Base-by-base conservation (phyloP, 805 yeast genomes). In the Metschnikowia aberdeeniae region DNA sequence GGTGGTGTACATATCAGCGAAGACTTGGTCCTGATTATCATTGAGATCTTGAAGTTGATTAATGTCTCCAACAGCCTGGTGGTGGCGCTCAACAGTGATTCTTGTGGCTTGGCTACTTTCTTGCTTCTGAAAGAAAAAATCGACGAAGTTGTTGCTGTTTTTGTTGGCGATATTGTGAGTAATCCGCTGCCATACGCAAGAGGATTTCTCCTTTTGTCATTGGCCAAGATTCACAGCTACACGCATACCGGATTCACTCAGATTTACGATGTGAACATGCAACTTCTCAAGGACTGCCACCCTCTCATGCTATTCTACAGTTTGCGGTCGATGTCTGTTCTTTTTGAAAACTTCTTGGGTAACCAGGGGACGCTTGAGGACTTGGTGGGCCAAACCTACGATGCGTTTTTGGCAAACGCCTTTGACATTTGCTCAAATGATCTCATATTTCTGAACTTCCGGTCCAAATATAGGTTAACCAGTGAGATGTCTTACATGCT, bases 271-370 rank as follows among this genome's bases (percentile, higher is more conserved):
- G 80, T 88, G 4, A 57, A 82, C 2, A 62, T 75, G 32, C 81
- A 86, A 12, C 69, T 92, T 26, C 61, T 82, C 4, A 67, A 67
- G 17, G 98, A 92, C 62, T 90, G 96, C 0, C 92, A 90, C 59
- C 96, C 97, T 0, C 67, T 79, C 1, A 89, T 93, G 13, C 90
- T 87, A 59, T 75, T 78, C 44, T 84, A 89, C 74, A 73, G 92
- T 0, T 60, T 89, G 53, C 76, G 76, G 38, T 77, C 93, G 0
- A 59, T 85, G 35, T 63, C 77, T 2, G 64, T 76, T 1, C 61
- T 86, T 10, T 67, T 89, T 27, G 80, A 78, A 32, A 78, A 76
- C 29, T 81, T 82, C 40, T 50, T 77, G 8, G 72, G 78, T 20
- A 77, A 74, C 44, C 55, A 68, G 1, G 50, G 59, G 5, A 64